A percentile compares a stretch with the other conserved stretches of the same genome.
Evolutionary conservation across 495 filamentous ascomycete species (phyloP).

Genomic region (Penicillium bovifimosum): DNA sequence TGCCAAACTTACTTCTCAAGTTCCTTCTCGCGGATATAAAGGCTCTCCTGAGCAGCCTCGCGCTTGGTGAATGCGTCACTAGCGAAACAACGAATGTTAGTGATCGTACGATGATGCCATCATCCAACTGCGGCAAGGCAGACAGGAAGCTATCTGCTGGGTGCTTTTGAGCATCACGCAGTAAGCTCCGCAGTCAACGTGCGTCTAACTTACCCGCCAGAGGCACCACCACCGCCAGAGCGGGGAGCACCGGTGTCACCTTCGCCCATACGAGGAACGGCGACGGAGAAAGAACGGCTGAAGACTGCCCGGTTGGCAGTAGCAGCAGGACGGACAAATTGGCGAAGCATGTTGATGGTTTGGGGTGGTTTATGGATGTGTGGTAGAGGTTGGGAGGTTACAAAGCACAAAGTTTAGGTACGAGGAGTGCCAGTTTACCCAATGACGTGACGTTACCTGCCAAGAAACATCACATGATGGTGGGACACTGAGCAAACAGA

Average conservation of each 20-base stretch:
- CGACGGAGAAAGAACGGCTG: constrained; percentile 58
- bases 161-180: background rate
- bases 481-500: too few species aligned
- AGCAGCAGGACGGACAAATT: constrained; percentile 54
- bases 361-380: constrained; percentile 8
- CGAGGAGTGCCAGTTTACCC: too few species aligned
- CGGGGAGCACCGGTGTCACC: constrained; percentile 66
- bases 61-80: constrained; percentile 89
- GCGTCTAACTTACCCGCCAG: constrained; percentile 27
- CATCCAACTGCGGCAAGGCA: constrained; percentile 6
- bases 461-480: constrained; percentile 19
- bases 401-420: background rate
- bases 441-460: constrained; percentile 27
- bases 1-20: constrained; percentile 59
- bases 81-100: constrained; percentile 9
- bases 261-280: constrained; percentile 55
- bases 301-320: constrained; percentile 45
- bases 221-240: constrained; percentile 28
- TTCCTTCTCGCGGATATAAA: constrained; percentile 79
- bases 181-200: background rate
- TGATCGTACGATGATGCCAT: constrained; percentile 15
- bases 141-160: background rate
- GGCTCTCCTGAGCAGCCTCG: constrained; percentile 80
- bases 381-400: background rate
- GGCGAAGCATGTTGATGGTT: constrained; percentile 57